Percentiles rank a stretch among this genome's conserved stretches.
phyloP scores from a whole-genome alignment of 768 basidiomycete genomes.

The Lactarius psammicola region DNA sequence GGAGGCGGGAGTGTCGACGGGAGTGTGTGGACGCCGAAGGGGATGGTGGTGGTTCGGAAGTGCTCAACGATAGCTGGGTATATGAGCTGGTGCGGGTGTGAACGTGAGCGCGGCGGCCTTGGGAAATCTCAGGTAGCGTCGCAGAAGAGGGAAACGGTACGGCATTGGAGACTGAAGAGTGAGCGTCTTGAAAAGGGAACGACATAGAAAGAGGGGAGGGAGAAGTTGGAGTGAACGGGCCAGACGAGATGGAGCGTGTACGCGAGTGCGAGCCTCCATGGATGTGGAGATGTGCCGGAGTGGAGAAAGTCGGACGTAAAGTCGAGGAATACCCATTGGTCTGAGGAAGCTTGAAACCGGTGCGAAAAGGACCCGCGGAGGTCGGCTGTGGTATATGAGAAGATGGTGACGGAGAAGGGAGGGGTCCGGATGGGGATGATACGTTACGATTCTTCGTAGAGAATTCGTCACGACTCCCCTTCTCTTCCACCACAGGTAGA shows the following conservation, averaged over 20 bases:
- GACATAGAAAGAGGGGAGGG: slow-evolving; percentile 52
- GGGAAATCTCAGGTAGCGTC: slow-evolving; percentile 15
- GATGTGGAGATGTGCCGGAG: slow-evolving; percentile 29
- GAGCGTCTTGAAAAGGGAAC: slow-evolving; percentile 36
- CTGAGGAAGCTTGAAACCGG: slow-evolving; percentile 43
- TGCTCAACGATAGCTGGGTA: slow-evolving; percentile 18
- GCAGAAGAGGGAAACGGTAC: slow-evolving; percentile 14
- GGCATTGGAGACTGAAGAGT: slow-evolving; percentile 21
- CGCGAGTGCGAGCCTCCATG: slow-evolving; percentile 39
- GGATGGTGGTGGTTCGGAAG: slow-evolving; percentile 22
- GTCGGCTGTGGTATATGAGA: slow-evolving; percentile 34
- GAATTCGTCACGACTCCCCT: slow-evolving; percentile 5
- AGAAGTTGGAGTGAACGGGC: slow-evolving; percentile 48
- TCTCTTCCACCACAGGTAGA: background rate
- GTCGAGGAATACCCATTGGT: slow-evolving; percentile 34
- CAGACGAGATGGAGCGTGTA: slow-evolving; percentile 48
- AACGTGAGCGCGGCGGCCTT: background rate
- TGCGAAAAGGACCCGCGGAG: slow-evolving; percentile 27
- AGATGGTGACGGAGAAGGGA: slow-evolving; percentile 27
- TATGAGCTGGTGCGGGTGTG: slow-evolving; percentile 22
- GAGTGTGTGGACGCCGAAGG: slow-evolving; percentile 35
- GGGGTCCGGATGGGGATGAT: slow-evolving; percentile 25
- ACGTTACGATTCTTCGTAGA: slow-evolving; percentile 24
- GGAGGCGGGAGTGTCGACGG: slow-evolving; percentile 64
- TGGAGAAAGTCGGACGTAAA: slow-evolving; percentile 35